phyloP scores from a whole-genome alignment of 164 flowering plant genomes.

The Piper betle region DNA sequence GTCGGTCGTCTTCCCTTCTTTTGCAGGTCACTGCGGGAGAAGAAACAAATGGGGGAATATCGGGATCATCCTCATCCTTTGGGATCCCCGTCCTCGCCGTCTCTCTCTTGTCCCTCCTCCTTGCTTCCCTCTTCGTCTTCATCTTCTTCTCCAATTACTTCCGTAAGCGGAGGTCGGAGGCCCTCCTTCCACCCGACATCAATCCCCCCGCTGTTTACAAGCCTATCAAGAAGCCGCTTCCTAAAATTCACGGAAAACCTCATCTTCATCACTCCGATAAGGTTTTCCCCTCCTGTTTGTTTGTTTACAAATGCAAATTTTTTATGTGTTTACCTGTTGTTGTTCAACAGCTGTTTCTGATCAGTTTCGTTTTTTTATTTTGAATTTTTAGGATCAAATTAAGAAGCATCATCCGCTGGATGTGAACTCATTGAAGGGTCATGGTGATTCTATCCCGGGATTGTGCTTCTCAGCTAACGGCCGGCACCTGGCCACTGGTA shows the following conservation, averaged over 20 bases:
- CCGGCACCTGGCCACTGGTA: slow-evolving; percentile 77
- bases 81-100: slow-evolving; percentile 29
- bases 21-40: too few species aligned
- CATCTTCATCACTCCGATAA: slow-evolving; percentile 60
- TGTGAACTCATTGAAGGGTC: slow-evolving; percentile 89
- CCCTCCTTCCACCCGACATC: slow-evolving; percentile 32
- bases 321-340: not conserved
- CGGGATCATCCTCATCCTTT: slow-evolving; percentile 6
- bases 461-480: slow-evolving; percentile 74
- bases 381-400: slow-evolving; percentile 41
- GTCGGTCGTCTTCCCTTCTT: too few species aligned
- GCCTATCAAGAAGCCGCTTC: slow-evolving; percentile 19
- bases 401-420: slow-evolving; percentile 86
- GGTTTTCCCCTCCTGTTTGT: slow-evolving; percentile 18
- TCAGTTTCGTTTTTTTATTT: not conserved
- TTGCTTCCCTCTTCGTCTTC: slow-evolving; percentile 41
- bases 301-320: not conserved
- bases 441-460: slow-evolving; percentile 65
- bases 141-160: slow-evolving; percentile 47
- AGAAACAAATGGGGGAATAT: slow-evolving; percentile 7
- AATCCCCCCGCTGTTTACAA: slow-evolving; percentile 14
- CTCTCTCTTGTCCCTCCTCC: slow-evolving; percentile 26
- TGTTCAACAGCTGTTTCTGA: not conserved
- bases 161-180: slow-evolving; percentile 41
- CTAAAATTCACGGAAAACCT: slow-evolving; percentile 42